A percentile compares a stretch with the other conserved stretches of the same genome.
Evolutionary conservation across 1,284 basidiomycete genomes (phyloP).

Genomic region (Neolentinus lepideus): DNA sequence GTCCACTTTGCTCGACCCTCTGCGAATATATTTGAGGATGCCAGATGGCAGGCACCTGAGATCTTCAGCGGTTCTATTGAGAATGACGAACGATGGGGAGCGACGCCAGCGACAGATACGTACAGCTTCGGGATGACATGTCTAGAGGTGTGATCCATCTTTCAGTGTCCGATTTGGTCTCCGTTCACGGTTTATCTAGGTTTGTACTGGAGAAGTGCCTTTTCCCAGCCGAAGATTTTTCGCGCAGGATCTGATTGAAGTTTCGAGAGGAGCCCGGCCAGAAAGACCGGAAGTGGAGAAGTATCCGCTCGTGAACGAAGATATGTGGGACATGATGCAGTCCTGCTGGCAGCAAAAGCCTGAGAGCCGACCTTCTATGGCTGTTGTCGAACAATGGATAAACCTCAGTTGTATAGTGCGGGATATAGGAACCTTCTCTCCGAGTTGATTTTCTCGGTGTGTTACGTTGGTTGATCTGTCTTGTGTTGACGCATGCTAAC

Average conservation of each 20-base stretch:
- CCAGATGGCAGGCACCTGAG: background rate
- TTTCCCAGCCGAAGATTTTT: background rate
- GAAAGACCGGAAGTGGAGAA: background rate
- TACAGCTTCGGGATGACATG: background rate
- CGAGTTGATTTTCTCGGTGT: background rate
- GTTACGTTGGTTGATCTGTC: too few species aligned
- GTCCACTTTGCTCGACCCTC: background rate
- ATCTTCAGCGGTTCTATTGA: background rate
- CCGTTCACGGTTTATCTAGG: background rate
- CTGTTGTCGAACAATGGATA: background rate
- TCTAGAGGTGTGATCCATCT: background rate
- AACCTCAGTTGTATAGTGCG: background rate
- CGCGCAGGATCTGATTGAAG: background rate
- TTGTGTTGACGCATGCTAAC: too few species aligned
- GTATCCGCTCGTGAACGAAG: background rate
- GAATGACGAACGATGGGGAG: background rate
- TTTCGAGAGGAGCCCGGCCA: background rate
- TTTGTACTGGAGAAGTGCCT: background rate
- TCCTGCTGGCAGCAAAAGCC: background rate
- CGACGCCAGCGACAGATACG: background rate
- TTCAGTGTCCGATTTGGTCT: background rate
- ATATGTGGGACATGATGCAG: background rate
- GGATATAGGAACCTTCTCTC: background rate
- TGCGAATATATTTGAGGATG: background rate
- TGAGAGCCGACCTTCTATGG: background rate